Evolutionary conservation across 805 yeast genomes (phyloP).

Genomic region (Komagataella pastoris): DNA sequence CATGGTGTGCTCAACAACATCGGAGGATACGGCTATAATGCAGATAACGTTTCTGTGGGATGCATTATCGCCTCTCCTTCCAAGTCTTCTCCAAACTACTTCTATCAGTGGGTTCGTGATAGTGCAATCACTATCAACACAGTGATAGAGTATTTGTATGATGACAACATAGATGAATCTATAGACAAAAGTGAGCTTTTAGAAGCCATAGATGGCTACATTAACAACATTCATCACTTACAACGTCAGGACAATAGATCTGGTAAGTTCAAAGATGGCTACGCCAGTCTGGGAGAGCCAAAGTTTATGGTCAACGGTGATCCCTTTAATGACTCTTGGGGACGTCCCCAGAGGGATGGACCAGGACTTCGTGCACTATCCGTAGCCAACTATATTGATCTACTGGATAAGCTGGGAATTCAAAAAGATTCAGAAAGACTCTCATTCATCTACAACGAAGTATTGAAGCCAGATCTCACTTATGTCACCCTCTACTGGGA

Average conservation of each 20-base stretch:
- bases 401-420: conserved; percentile 20
- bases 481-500: conserved; percentile 55
- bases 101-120: conserved; percentile 85
- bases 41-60: conserved; percentile 38
- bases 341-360: conserved; percentile 93
- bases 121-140: conserved; percentile 70
- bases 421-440: conserved; percentile 7
- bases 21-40: conserved; percentile 26
- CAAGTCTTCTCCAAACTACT: conserved; percentile 57
- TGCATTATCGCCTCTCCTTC: conserved; percentile 84
- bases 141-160: conserved; percentile 41
- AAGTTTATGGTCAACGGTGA: conserved; percentile 60
- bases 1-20: conserved; percentile 36
- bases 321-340: conserved; percentile 64
- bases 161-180: conserved; percentile 16
- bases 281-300: conserved; percentile 77
- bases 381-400: conserved; percentile 37
- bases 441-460: conserved; percentile 26
- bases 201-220: conserved; percentile 39
- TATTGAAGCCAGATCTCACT: conserved; percentile 57
- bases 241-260: conserved; percentile 62
- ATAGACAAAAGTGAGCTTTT: conserved; percentile 7
- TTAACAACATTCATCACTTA: conserved; percentile 39
- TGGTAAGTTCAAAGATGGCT: conserved; percentile 36
- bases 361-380: conserved; percentile 75